Conservation (phyloP, 2,329 filamentous ascomycete genomes). For the Penicillium fuscoglaucum region DNA sequence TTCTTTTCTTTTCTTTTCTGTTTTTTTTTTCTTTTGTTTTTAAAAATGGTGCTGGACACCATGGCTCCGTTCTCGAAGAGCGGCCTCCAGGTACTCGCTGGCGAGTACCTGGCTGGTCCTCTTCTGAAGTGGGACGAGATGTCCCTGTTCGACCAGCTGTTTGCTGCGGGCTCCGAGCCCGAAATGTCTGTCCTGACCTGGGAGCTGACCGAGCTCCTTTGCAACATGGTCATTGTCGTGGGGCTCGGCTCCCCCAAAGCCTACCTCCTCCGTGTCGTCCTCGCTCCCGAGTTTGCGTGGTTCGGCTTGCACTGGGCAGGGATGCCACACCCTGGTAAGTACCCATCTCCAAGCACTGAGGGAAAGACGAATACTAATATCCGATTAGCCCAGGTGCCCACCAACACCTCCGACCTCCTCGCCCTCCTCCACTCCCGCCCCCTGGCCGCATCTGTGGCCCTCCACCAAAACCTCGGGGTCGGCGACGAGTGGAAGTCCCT, state of each 20-base stretch:
- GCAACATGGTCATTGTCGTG: slow-evolving; percentile 11
- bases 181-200: neutral
- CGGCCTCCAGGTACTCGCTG: slow-evolving; percentile 6
- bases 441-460: neutral
- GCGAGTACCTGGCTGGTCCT: slow-evolving; percentile 3
- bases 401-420: neutral
- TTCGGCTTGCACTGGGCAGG: slow-evolving; percentile 10
- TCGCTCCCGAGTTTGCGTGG: slow-evolving; percentile 12
- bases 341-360: neutral
- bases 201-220: slow-evolving; percentile 4
- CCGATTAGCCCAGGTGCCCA: neutral
- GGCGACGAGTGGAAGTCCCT: neutral
- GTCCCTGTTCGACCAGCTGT: slow-evolving; percentile 1
- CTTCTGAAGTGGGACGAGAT: neutral
- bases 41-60: neutral
- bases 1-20: neutral
- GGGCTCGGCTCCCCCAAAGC: slow-evolving; percentile 1
- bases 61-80: slow-evolving; percentile 2
- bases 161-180: neutral
- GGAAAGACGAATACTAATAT: neutral
- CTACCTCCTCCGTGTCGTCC: slow-evolving; percentile 4
- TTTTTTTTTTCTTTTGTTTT: neutral
- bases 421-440: neutral
- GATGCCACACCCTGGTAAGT: slow-evolving; percentile 1
- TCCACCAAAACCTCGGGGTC: neutral